Base-by-base conservation (phyloP, 495 filamentous ascomycete genomes). In the Penicillium verhagenii region DNA sequence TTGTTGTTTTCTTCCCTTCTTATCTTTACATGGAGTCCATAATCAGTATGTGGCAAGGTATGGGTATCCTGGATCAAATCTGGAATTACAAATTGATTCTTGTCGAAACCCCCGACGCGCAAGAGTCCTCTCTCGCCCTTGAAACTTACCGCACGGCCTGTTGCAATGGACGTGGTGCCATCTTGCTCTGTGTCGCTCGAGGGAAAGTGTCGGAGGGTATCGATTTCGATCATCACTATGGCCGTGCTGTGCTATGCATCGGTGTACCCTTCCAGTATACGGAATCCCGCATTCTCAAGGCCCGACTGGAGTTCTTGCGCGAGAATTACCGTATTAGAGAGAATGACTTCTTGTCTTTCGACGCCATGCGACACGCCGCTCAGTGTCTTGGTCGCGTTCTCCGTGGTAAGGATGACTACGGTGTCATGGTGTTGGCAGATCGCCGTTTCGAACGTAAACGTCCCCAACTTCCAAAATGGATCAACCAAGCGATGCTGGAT, bases 1-100 rank as follows among this genome's bases (percentile, higher is more conserved):
- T 99, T 71, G 94, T 97, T 28, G 95, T 99, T 44, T 99, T 99
- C 79, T 99, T 99, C 71, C 95, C 95, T 0, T 95, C 90, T 1
- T 99, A 99, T 64, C 82, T 99, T 2, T 99, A 99, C 77, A 97
- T 99, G 95, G 95, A 99, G 65, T 90, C 86, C 33, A 97, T 97
- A 66, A 96, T 99, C 66, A 90, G 85, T 69, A 96, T 96, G 87
- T 99, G 95, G 95, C 94, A 97, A 66, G 89, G 91, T 53, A 96
- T 97, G 91, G 91, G 90, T 39, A 96, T 96, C 54, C 73, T 99
- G 31, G 94, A 99, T 74, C 87, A 92, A 66, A 92, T 99, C 39
- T 99, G 94, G 95, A 96, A 96, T 73, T 96, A 96, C 76, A 99
- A 99, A 70, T 81, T 99, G 56, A 96, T 99, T 67, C 81, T 97